Percentiles rank a stretch among this genome's conserved stretches.
Conservation (phyloP, 2,329 filamentous ascomycete genomes). For the Phyllosticta citrichinensis region DNA sequence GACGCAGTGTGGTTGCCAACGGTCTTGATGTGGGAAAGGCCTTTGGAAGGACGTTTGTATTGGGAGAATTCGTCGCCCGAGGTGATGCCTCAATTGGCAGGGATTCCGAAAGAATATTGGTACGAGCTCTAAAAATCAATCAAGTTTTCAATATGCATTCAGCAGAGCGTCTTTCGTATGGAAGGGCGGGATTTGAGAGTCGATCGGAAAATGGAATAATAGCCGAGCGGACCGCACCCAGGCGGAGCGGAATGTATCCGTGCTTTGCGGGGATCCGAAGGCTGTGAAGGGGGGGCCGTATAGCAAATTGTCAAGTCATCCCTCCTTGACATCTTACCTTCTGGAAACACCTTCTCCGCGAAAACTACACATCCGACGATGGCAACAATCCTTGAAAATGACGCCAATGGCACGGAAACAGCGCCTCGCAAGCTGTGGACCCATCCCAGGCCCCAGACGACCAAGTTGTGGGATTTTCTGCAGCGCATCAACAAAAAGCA, state of each 20-base stretch:
- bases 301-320: background rate
- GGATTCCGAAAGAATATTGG: no score
- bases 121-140: no score
- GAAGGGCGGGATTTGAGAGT: background rate
- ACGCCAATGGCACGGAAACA: background rate
- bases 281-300: background rate
- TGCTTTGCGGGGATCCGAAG: background rate
- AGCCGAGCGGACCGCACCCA: background rate
- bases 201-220: background rate
- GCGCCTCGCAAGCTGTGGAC: slow-evolving; percentile 47
- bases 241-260: background rate
- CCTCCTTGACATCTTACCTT: background rate
- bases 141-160: no score
- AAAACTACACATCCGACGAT: background rate
- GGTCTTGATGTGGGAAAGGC: background rate
- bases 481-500: slow-evolving; percentile 59
- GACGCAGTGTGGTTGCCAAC: no score
- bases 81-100: no score
- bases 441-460: slow-evolving; percentile 56
- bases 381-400: background rate
- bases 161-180: background rate
- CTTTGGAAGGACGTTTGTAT: background rate
- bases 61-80: background rate
- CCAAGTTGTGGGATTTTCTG: slow-evolving; percentile 64
- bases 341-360: background rate